A percentile compares a stretch with the other conserved stretches of the same genome.
Conservation (phyloP, 345 rosid species). For the Mallotus nudiflorus region DNA sequence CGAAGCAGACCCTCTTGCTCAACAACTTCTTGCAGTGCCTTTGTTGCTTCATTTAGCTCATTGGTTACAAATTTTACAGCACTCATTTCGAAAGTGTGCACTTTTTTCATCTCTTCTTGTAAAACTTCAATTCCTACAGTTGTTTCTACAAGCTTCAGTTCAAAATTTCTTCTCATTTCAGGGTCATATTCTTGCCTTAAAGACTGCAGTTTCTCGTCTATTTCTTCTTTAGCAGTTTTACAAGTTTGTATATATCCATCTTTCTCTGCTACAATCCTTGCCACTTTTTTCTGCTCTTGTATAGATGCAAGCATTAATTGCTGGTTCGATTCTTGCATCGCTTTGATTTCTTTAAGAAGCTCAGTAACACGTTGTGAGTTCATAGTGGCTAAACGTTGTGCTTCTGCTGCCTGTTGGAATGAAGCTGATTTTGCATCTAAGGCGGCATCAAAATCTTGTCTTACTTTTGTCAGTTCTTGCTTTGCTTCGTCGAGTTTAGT, state of each 20-base stretch:
- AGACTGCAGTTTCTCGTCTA: conserved; percentile 38
- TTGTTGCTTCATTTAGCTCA: conserved; percentile 74
- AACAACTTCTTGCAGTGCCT: conserved; percentile 53
- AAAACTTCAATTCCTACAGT: conserved; percentile 62
- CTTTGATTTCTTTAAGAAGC: conserved; percentile 57
- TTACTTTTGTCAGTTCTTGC: conserved; percentile 61
- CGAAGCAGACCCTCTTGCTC: conserved; percentile 64
- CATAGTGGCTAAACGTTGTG: conserved; percentile 39
- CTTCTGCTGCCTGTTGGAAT: conserved; percentile 71
- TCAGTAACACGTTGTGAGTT: conserved; percentile 46
- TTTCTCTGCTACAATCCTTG: conserved; percentile 43
- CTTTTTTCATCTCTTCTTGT: conserved; percentile 61
- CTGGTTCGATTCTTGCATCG: conserved; percentile 54
- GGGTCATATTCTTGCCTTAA: conserved; percentile 54
- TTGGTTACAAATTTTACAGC: conserved; percentile 45
- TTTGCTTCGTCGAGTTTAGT: conserved; percentile 58
- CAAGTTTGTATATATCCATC: conserved; percentile 41
- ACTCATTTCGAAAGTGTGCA: conserved; percentile 61
- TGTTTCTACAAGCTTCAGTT: conserved; percentile 49
- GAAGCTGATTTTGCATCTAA: conserved; percentile 60
- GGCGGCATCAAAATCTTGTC: conserved; percentile 76
- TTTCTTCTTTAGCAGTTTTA: conserved; percentile 47
- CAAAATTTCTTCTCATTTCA: conserved; percentile 45
- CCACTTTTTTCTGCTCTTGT: conserved; percentile 48
- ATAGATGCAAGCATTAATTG: conserved; percentile 54